A percentile compares a stretch with the other conserved stretches of the same genome.
These are phyloP conservation scores for Dendrobium officinale DNA, from an alignment of 106 monocot genomes.

Conservation along the genomic window DNA sequence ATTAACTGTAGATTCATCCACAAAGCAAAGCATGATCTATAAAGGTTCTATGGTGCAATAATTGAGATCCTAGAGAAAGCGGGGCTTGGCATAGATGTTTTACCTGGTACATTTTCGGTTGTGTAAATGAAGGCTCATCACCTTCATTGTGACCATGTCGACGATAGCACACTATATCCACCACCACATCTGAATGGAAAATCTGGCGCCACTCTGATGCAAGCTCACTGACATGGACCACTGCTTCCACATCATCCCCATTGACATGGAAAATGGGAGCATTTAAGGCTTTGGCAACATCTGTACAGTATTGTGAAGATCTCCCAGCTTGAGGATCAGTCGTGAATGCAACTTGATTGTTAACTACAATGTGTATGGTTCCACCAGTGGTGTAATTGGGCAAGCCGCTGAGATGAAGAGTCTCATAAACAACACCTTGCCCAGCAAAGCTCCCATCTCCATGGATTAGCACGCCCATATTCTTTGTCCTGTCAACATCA, in stretches of 20 bases:
- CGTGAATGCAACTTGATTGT: constrained; percentile 96
- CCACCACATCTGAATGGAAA: constrained; percentile 88
- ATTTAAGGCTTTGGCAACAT: constrained; percentile 87
- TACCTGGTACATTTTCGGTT: constrained; percentile 96
- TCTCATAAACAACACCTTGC: constrained; percentile 97
- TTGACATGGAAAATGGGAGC: constrained; percentile 96
- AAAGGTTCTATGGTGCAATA: not conserved
- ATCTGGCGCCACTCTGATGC: constrained; percentile 95
- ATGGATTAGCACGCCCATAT: constrained; percentile 71
- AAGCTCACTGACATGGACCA: constrained; percentile 85
- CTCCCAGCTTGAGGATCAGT: constrained; percentile 80
- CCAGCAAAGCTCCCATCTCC: constrained; percentile 98
- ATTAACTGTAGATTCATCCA: not conserved
- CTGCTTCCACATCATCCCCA: constrained; percentile 96
- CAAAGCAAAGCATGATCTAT: not conserved
- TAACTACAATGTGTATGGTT: constrained; percentile 87
- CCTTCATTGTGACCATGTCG: constrained; percentile 95
- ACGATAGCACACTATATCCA: constrained; percentile 87
- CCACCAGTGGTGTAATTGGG: constrained; percentile 93
- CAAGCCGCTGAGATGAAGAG: constrained; percentile 83
- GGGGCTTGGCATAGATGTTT: not conserved
- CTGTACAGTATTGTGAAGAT: constrained; percentile 90
- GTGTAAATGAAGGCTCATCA: constrained; percentile 92
- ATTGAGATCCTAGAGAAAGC: not conserved
- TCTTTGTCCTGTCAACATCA: constrained; percentile 62